Conservation (phyloP, 345 rosid genomes). For the Limnanthes douglasii region DNA sequence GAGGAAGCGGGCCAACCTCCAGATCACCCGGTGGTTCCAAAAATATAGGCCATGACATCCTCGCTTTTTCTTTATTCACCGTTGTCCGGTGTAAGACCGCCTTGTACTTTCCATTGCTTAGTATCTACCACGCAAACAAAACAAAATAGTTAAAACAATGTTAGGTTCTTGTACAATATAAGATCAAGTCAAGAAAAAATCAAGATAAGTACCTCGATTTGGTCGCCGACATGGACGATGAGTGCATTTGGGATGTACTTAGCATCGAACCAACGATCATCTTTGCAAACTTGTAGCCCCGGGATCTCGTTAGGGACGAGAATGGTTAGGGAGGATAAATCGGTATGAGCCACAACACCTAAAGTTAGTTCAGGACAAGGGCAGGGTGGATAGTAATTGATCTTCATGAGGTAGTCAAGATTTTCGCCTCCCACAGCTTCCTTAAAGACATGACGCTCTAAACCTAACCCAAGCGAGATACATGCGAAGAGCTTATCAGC, state of each 20-base stretch:
- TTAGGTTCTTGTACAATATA: too few species aligned
- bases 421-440: constrained; percentile 51
- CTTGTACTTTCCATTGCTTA: constrained; percentile 67
- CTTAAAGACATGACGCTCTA: constrained; percentile 26
- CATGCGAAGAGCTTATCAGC: constrained; percentile 28
- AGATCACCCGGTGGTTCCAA: constrained; percentile 59
- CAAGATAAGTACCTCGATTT: constrained; percentile 39
- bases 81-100: constrained; percentile 58
- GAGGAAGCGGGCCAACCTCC: constrained; percentile 50
- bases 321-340: constrained; percentile 55
- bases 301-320: constrained; percentile 77
- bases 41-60: constrained; percentile 99
- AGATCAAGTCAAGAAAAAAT: neutral
- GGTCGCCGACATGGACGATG: constrained; percentile 76
- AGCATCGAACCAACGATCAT: constrained; percentile 54
- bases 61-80: constrained; percentile 45
- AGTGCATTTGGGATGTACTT: constrained; percentile 61
- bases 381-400: constrained; percentile 81
- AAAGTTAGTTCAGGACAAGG: constrained; percentile 77
- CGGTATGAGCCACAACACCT: constrained; percentile 78
- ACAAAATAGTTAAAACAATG: neutral
- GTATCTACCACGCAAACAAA: constrained; percentile 22
- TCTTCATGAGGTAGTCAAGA: constrained; percentile 54
- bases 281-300: constrained; percentile 69
- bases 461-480: constrained; percentile 53